Evolutionary conservation across 257 asterid genomes (phyloP).

Genomic region (Voacanga thouarsii): DNA sequence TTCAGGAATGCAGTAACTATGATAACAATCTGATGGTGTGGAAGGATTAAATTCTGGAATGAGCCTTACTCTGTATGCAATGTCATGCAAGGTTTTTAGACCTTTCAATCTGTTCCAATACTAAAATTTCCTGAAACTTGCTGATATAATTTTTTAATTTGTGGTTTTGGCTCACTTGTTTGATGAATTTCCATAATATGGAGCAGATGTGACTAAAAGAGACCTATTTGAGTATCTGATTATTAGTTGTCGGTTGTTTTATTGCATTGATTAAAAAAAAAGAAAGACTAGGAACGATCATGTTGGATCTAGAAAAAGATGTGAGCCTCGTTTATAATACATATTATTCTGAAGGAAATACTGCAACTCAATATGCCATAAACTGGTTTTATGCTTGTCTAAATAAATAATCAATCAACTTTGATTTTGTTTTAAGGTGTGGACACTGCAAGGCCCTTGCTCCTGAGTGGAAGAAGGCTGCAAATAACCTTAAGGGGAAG

Average conservation of each 20-base stretch:
- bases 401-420: not conserved
- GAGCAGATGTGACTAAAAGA: not conserved
- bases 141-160: too few relatives aligned
- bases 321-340: not conserved
- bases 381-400: not conserved
- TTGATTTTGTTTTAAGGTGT: conserved; percentile 50
- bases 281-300: not conserved
- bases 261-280: not conserved
- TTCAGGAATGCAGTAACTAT: not conserved
- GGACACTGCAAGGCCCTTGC: conserved; percentile 99
- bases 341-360: not conserved
- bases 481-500: conserved; percentile 83
- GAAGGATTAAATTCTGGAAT: not conserved
- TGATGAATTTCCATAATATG: not conserved
- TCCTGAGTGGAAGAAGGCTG: conserved; percentile 99
- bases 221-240: not conserved
- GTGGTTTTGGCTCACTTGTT: not conserved
- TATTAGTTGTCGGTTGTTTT: not conserved
- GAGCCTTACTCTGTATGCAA: not conserved
- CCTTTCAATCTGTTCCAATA: not conserved
- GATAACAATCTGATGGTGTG: not conserved
- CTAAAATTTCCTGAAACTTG: not conserved
- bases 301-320: too few relatives aligned
- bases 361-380: too few relatives aligned
- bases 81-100: not conserved